phyloP scores from a whole-genome alignment of 2,329 filamentous ascomycete species.

The Chaetomium sp. region DNA sequence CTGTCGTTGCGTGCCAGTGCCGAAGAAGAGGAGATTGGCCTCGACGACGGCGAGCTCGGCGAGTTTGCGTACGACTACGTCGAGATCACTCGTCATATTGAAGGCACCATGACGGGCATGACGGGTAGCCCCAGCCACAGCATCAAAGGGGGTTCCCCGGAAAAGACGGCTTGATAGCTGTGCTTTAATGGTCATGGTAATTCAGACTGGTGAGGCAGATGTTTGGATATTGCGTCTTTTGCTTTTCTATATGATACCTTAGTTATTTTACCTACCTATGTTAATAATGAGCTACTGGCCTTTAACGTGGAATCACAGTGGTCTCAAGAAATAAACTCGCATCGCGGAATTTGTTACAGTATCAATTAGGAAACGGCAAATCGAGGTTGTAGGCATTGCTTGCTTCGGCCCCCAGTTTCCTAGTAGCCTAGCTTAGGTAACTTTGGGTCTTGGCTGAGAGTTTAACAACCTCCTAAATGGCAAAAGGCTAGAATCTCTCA shows the following conservation, averaged over 20 bases:
- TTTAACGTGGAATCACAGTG: not conserved
- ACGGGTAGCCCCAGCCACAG: slow-evolving; percentile 30
- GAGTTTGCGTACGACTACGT: slow-evolving; percentile 86
- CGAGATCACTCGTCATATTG: slow-evolving; percentile 56
- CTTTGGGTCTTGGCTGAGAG: not conserved
- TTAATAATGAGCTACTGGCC: not conserved
- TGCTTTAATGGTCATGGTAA: not conserved
- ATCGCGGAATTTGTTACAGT: too few relatives aligned
- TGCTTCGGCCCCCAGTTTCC: too few relatives aligned
- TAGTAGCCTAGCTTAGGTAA: too few relatives aligned
- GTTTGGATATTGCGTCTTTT: not conserved
- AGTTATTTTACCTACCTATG: not conserved
- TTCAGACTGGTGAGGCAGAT: not conserved
- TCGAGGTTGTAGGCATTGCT: too few relatives aligned
- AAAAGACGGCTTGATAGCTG: slow-evolving; percentile 26
- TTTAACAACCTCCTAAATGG: not conserved
- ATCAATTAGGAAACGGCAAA: too few relatives aligned
- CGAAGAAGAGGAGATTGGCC: slow-evolving; percentile 69
- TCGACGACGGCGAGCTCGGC: slow-evolving; percentile 75
- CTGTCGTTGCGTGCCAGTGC: slow-evolving; percentile 67
- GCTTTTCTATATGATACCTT: slow-evolving; percentile 2
- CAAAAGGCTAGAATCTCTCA: not conserved
- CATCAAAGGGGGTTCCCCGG: slow-evolving; percentile 30
- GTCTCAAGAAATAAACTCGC: too few relatives aligned
- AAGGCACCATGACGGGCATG: slow-evolving; percentile 27